Evolutionary conservation across 176 grass and related monocot genomes (phyloP).

Genomic region (Raddia distichophylla): DNA sequence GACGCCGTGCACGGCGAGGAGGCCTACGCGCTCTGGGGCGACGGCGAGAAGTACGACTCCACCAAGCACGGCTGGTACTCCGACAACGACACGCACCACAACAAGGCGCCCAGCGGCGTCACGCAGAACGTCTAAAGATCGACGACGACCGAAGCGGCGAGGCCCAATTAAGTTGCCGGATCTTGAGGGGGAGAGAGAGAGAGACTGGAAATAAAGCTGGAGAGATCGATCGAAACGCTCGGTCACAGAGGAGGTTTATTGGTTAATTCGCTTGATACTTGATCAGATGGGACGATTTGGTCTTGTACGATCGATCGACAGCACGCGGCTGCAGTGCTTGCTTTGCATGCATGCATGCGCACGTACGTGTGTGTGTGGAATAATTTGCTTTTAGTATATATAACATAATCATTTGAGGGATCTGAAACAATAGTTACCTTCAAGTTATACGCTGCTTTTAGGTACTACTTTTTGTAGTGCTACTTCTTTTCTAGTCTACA

Average conservation of each 20-base stretch:
- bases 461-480: background rate
- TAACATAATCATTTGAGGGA: background rate
- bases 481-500: too few species aligned
- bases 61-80: slow-evolving; percentile 73
- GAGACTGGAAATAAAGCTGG: background rate
- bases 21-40: slow-evolving; percentile 86
- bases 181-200: background rate
- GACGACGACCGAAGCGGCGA: too few species aligned
- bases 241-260: background rate
- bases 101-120: slow-evolving; percentile 68
- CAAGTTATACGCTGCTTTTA: too few species aligned
- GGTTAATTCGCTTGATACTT: slow-evolving; percentile 5
- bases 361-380: slow-evolving; percentile 29
- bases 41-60: slow-evolving; percentile 95
- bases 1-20: slow-evolving; percentile 76
- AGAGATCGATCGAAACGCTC: background rate
- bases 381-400: slow-evolving; percentile 26
- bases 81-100: slow-evolving; percentile 47
- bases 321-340: background rate
- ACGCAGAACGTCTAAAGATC: slow-evolving; percentile 59
- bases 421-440: background rate
- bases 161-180: too few species aligned
- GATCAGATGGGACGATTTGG: background rate
- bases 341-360: background rate
- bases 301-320: background rate